Percentiles rank a stretch among this genome's conserved stretches.
These are phyloP conservation scores for Gloeostereum incarnatum DNA, from an alignment of 768 basidiomycete species.

Conservation along the genomic window DNA sequence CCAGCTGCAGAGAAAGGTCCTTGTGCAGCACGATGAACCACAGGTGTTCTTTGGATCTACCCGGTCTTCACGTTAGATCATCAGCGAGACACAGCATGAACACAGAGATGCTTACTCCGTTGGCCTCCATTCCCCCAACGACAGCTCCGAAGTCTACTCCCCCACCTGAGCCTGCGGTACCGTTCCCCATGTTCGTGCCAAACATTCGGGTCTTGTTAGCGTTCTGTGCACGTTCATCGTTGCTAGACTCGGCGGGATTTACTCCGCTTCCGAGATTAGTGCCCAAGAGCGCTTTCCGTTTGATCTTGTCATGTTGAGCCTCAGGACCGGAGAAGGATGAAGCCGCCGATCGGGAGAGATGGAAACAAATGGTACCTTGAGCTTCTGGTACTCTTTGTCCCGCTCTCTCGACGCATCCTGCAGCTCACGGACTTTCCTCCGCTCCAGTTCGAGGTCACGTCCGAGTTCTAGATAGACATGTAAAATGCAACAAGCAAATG, in stretches of 20 bases:
- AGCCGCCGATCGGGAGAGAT: neutral
- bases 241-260: neutral
- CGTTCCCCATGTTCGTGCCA: constrained; percentile 16
- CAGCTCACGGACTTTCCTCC: constrained; percentile 62
- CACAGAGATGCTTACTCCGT: constrained; percentile 35
- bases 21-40: constrained; percentile 38
- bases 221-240: neutral
- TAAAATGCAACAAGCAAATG: neutral
- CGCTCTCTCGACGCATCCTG: constrained; percentile 68
- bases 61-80: too few species aligned
- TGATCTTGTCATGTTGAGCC: constrained; percentile 76
- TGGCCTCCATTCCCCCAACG: constrained; percentile 58
- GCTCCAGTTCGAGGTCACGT: constrained; percentile 73
- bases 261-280: constrained; percentile 12
- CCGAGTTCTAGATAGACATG: constrained; percentile 48
- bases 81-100: constrained; percentile 5
- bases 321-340: constrained; percentile 15
- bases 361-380: constrained; percentile 42
- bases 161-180: too few species aligned
- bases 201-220: constrained; percentile 11
- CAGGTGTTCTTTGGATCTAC: constrained; percentile 65
- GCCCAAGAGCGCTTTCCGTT: constrained; percentile 67
- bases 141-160: constrained; percentile 46
- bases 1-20: constrained; percentile 11
- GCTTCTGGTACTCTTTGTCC: constrained; percentile 82